Conservation (phyloP, 495 filamentous ascomycete species). For the Aspergillus ostianus region DNA sequence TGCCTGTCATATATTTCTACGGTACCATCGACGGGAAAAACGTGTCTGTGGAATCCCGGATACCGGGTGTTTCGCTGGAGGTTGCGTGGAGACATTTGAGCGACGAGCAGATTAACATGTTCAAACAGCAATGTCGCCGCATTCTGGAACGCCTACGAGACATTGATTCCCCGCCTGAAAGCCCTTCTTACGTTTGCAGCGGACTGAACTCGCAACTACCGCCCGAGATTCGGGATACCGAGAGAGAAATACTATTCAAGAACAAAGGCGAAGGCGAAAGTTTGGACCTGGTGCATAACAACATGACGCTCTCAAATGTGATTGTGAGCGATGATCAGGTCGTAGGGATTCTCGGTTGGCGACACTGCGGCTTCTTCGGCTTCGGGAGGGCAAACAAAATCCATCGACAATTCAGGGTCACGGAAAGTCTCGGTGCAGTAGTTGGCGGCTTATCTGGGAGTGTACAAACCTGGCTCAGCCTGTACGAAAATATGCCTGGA, state of each 20-base stretch:
- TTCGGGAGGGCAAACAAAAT: slow-evolving; percentile 30
- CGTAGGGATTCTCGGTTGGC: slow-evolving; percentile 42
- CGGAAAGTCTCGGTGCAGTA: slow-evolving; percentile 14
- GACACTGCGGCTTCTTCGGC: slow-evolving; percentile 46
- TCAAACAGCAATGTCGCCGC: slow-evolving; percentile 41
- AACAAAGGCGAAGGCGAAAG: slow-evolving; percentile 25
- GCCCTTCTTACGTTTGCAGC: slow-evolving; percentile 39
- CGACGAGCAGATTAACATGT: slow-evolving; percentile 26
- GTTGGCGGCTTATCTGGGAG: slow-evolving; percentile 11
- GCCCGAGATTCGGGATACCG: slow-evolving; percentile 23
- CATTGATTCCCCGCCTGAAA: slow-evolving; percentile 24
- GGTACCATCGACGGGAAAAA: slow-evolving; percentile 42
- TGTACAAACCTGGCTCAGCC: slow-evolving; percentile 30
- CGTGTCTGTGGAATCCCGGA: slow-evolving; percentile 41
- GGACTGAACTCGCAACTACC: slow-evolving; percentile 35
- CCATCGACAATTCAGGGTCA: slow-evolving; percentile 34
- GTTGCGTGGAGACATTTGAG: slow-evolving; percentile 43
- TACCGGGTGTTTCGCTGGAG: slow-evolving; percentile 45
- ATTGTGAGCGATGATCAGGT: slow-evolving; percentile 38
- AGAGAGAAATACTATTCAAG: slow-evolving; percentile 36
- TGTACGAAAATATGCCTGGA: slow-evolving; percentile 31
- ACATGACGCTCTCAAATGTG: slow-evolving; percentile 39
- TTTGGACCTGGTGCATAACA: slow-evolving; percentile 37
- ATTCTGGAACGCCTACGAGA: slow-evolving; percentile 30
- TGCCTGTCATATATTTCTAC: slow-evolving; percentile 42